Evolutionary conservation across 2,329 filamentous ascomycete genomes (phyloP).

Genomic region (Fusarium verticillioides): DNA sequence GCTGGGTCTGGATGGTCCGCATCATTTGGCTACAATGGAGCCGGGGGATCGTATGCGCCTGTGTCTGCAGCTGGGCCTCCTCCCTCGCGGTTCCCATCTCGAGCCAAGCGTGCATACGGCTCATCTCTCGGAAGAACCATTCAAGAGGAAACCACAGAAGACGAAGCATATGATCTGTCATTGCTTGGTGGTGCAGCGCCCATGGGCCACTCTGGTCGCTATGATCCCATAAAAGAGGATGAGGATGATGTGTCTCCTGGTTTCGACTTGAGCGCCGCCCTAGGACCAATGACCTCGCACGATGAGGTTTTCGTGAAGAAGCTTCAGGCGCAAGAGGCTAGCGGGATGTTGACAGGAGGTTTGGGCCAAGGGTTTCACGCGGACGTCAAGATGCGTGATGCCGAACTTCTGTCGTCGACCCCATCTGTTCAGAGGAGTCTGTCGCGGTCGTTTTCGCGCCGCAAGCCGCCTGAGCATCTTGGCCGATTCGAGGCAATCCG

Average conservation of each 20-base stretch:
- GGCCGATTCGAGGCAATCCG: constrained; percentile 57
- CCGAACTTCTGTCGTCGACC: constrained; percentile 58
- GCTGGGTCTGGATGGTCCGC: constrained; percentile 42
- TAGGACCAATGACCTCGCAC: constrained; percentile 58
- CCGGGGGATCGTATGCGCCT: constrained; percentile 45
- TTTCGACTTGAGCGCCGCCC: constrained; percentile 59
- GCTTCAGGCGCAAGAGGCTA: constrained; percentile 64
- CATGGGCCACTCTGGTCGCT: constrained; percentile 50
- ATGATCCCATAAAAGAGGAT: constrained; percentile 45
- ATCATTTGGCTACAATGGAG: constrained; percentile 45
- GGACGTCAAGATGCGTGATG: constrained; percentile 59
- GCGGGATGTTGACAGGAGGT: constrained; percentile 67
- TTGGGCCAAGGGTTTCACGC: constrained; percentile 65
- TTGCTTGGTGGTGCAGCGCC: constrained; percentile 56
- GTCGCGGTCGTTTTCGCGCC: constrained; percentile 56
- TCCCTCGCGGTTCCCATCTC: constrained; percentile 40
- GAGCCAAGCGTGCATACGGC: constrained; percentile 42
- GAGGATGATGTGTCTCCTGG: constrained; percentile 49
- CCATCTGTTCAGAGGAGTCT: constrained; percentile 50
- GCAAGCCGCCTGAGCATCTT: constrained; percentile 38
- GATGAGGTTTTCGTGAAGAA: constrained; percentile 58
- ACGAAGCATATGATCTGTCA: constrained; percentile 58
- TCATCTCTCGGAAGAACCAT: constrained; percentile 40
- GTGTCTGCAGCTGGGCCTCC: constrained; percentile 36
- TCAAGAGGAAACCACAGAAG: constrained; percentile 50